phyloP scores from a whole-genome alignment of 345 rosid species.

The Firmiana major region DNA sequence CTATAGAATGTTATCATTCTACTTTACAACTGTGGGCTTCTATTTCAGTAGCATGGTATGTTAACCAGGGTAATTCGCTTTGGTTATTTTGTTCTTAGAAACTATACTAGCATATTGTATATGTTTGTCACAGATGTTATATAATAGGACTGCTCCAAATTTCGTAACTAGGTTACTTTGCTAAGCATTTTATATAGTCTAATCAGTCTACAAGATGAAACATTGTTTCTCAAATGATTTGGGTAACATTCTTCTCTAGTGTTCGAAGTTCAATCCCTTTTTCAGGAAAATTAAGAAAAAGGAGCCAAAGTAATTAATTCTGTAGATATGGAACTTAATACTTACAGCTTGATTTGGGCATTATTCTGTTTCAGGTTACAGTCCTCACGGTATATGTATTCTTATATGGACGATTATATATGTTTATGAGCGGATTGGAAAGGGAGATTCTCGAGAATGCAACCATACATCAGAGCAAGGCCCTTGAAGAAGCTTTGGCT shows the following conservation, averaged over 20 bases:
- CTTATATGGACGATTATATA: constrained; percentile 88
- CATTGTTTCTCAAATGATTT: not conserved
- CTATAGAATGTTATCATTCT: constrained; percentile 98
- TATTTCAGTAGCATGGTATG: constrained; percentile 95
- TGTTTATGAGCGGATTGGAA: constrained; percentile 92
- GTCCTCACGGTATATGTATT: constrained; percentile 81
- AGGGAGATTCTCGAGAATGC: constrained; percentile 52
- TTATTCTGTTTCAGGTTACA: constrained; percentile 52
- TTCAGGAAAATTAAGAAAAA: not conserved
- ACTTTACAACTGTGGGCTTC: constrained; percentile 94
- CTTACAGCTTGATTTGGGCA: constrained; percentile 7
- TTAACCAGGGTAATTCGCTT: not conserved
- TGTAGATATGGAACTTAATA: not conserved
- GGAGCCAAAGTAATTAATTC: not conserved
- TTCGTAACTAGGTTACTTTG: not conserved
- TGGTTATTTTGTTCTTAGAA: not conserved
- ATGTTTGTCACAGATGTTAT: not conserved
- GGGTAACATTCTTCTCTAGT: not conserved
- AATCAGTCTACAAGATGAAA: not conserved
- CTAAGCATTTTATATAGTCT: not conserved
- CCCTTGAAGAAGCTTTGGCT: constrained; percentile 85
- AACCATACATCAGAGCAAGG: constrained; percentile 55
- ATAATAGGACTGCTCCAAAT: not conserved
- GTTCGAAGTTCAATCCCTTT: not conserved
- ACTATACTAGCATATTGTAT: not conserved